Percentiles rank a stretch among this genome's conserved stretches.
Conservation (phyloP, 148 eudicot species). For the Chenopodium album region DNA sequence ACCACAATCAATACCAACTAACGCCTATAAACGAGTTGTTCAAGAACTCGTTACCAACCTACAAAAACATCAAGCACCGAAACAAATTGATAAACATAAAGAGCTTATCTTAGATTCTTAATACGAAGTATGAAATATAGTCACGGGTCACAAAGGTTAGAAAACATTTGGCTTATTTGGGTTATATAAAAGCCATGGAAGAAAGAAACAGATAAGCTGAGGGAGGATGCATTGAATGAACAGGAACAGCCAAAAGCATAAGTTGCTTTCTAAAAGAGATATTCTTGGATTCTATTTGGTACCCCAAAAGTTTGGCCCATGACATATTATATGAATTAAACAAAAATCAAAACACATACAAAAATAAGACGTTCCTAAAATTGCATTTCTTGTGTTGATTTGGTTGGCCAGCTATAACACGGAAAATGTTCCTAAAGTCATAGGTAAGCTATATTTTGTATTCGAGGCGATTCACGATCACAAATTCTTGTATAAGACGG, state of each 20-base stretch:
- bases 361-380: conserved; percentile 16
- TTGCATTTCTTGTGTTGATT: conserved; percentile 4
- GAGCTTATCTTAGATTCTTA: background rate
- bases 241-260: conserved; percentile 22
- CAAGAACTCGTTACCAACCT: background rate
- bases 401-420: background rate
- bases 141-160: conserved; percentile 28
- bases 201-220: conserved; percentile 24
- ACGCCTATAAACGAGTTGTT: background rate
- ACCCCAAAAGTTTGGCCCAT: conserved; percentile 23
- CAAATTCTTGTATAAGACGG: background rate
- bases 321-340: background rate
- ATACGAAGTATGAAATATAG: background rate
- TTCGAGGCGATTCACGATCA: too few relatives aligned
- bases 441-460: background rate
- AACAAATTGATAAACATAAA: background rate
- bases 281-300: conserved; percentile 20
- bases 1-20: too few relatives aligned
- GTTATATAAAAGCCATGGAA: conserved; percentile 15
- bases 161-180: background rate
- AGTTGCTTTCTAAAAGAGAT: conserved; percentile 28
- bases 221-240: conserved; percentile 37
- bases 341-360: conserved; percentile 21
- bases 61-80: background rate
- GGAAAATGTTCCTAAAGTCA: background rate